Evolutionary conservation across 129 eudicot species (phyloP).

Genomic region (Erigeron canadensis): DNA sequence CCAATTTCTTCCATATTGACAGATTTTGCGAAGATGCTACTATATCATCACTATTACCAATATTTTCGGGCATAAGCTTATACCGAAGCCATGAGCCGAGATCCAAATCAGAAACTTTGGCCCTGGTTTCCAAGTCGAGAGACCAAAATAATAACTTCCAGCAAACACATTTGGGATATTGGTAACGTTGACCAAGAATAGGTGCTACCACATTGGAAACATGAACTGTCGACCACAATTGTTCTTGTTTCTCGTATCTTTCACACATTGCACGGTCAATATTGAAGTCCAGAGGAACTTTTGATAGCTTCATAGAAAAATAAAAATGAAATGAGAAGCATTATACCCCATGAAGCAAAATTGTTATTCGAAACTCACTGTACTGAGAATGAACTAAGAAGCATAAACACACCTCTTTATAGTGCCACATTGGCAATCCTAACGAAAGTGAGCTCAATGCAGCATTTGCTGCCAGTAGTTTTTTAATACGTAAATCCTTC

Average conservation of each 20-base stretch:
- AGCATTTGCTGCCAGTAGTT: constrained; percentile 70
- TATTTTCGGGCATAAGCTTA: constrained; percentile 63
- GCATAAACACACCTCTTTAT: constrained; percentile 46
- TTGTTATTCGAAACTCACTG: neutral
- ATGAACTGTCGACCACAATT: constrained; percentile 67
- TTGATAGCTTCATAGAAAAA: constrained; percentile 46
- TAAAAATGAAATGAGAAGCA: constrained; percentile 13
- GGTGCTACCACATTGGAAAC: constrained; percentile 71
- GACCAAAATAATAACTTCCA: constrained; percentile 77
- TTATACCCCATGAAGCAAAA: neutral
- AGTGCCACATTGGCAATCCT: constrained; percentile 66
- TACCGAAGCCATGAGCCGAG: constrained; percentile 57
- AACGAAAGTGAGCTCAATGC: constrained; percentile 70
- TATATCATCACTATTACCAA: constrained; percentile 37
- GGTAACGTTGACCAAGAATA: constrained; percentile 52
- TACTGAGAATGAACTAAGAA: neutral
- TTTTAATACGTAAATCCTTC: constrained; percentile 64
- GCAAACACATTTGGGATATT: constrained; percentile 64
- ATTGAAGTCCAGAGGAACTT: constrained; percentile 40
- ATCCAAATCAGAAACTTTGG: constrained; percentile 27
- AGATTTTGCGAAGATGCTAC: constrained; percentile 55
- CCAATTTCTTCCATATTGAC: constrained; percentile 76
- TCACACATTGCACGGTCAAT: constrained; percentile 58
- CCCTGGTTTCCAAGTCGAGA: constrained; percentile 26
- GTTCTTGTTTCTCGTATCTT: constrained; percentile 57